Conservation (phyloP, 805 yeast species). For the Scheffersomyces lignosus region DNA sequence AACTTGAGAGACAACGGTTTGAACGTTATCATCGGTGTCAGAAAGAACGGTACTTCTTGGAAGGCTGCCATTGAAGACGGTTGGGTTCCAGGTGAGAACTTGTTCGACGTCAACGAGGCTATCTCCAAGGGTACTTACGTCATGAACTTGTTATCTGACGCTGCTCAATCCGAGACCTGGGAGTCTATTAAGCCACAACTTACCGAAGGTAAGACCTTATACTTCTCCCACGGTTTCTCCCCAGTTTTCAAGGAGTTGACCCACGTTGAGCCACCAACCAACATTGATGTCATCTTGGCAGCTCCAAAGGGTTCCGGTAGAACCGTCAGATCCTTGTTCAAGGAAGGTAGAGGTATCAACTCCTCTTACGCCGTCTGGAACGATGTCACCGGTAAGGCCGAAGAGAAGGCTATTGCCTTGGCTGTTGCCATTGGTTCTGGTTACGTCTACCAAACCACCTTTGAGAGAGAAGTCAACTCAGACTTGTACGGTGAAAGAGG, state of each 20-base stretch:
- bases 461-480: constrained; percentile 98
- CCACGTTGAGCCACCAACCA: constrained; percentile 90
- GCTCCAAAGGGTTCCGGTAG: constrained; percentile 99
- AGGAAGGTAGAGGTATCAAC: constrained; percentile 99
- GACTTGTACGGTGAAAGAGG: constrained; percentile 99
- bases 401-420: constrained; percentile 97
- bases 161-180: constrained; percentile 99
- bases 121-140: constrained; percentile 86
- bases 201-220: constrained; percentile 95
- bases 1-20: constrained; percentile 99
- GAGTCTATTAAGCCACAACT: constrained; percentile 77
- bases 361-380: constrained; percentile 99
- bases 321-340: constrained; percentile 98
- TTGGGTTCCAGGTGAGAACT: constrained; percentile 99
- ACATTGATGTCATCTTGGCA: constrained; percentile 95
- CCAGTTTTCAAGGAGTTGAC: constrained; percentile 98
- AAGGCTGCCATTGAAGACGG: constrained; percentile 99
- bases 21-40: constrained; percentile 96
- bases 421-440: constrained; percentile 99
- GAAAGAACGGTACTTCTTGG: constrained; percentile 99
- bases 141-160: constrained; percentile 98
- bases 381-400: constrained; percentile 98
- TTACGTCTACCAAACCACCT: constrained; percentile 99
- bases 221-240: constrained; percentile 99
- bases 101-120: constrained; percentile 94